Evolutionary conservation across 2,329 filamentous ascomycete genomes (phyloP).

Genomic region (Boeremia lycopersici): DNA sequence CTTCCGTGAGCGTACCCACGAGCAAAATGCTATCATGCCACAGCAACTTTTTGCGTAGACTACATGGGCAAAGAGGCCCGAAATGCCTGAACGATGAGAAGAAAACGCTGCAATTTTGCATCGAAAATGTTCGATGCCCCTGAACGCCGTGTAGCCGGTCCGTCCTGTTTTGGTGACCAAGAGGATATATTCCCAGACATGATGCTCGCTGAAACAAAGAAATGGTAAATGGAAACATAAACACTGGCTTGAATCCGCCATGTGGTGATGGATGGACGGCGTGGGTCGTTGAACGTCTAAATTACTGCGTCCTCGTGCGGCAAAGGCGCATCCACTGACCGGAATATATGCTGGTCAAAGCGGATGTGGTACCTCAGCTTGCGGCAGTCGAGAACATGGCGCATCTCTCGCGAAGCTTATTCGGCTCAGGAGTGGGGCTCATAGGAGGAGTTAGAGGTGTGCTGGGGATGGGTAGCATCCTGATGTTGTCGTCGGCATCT

Average conservation of each 20-base stretch:
- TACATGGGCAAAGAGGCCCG: constrained; percentile 35
- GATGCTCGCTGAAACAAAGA: constrained; percentile 31
- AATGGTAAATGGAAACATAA: constrained; percentile 21
- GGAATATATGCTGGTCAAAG: constrained; percentile 26
- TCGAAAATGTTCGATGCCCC: constrained; percentile 25
- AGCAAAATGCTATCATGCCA: constrained; percentile 22
- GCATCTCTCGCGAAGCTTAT: constrained; percentile 45
- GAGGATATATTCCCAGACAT: constrained; percentile 31
- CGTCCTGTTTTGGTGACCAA: constrained; percentile 42
- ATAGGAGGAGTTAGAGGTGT: constrained; percentile 43
- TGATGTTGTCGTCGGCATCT: constrained; percentile 68
- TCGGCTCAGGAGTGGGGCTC: constrained; percentile 42
- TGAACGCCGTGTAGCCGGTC: constrained; percentile 41
- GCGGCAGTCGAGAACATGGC: constrained; percentile 33
- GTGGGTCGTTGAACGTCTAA: constrained; percentile 43
- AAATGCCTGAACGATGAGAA: constrained; percentile 21
- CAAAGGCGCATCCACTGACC: constrained; percentile 30
- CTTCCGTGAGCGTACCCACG: constrained; percentile 5
- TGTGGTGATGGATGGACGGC: constrained; percentile 28
- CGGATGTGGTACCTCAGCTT: constrained; percentile 35
- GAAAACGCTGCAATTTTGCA: constrained; percentile 40
- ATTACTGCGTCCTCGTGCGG: constrained; percentile 41
- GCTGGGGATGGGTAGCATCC: constrained; percentile 46
- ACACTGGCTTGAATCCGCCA: constrained; percentile 24
- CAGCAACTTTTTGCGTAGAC: constrained; percentile 43